Evolutionary conservation across 1,284 basidiomycete genomes (phyloP).

Genomic region (Pseudozyma tsukubaensis): DNA sequence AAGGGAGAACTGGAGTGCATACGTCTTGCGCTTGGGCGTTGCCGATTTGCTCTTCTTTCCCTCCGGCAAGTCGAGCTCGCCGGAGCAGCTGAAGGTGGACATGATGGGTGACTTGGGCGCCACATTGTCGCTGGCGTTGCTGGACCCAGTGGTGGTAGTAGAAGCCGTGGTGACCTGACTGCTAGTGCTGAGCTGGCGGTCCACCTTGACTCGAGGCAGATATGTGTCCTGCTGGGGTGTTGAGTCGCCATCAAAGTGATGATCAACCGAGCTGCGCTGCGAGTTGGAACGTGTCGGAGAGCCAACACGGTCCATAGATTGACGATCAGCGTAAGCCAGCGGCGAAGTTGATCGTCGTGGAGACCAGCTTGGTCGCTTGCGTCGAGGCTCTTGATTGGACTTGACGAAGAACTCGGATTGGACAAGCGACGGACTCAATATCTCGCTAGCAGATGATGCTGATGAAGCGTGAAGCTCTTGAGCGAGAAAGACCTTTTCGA

Average conservation of each 20-base stretch:
- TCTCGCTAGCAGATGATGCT: background rate
- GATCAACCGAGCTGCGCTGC: conserved; percentile 8
- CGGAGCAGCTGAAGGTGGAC: conserved; percentile 2
- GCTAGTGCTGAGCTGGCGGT: conserved; percentile 27
- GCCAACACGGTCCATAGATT: background rate
- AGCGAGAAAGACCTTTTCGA: conserved; percentile 64
- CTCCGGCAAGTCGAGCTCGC: conserved; percentile 12
- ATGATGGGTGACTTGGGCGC: conserved; percentile 26
- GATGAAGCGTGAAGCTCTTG: conserved; percentile 59
- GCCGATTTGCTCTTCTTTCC: conserved; percentile 14
- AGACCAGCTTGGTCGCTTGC: conserved; percentile 17
- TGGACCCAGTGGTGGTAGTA: conserved; percentile 6
- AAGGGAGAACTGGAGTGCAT: conserved; percentile 66
- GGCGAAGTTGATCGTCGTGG: conserved; percentile 21
- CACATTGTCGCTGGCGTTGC: conserved; percentile 5
- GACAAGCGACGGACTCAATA: conserved; percentile 7
- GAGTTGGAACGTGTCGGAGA: background rate
- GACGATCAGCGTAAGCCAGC: conserved; percentile 6
- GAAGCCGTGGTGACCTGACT: conserved; percentile 20
- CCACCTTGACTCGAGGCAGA: conserved; percentile 7
- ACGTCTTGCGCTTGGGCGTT: conserved; percentile 56
- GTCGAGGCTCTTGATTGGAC: conserved; percentile 10
- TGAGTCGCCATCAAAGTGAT: background rate
- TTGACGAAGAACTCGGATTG: conserved; percentile 11
- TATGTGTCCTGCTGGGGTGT: background rate